A percentile compares a stretch with the other conserved stretches of the same genome.
These are phyloP conservation scores for Daphne laureola DNA, from an alignment of 441 rosid genomes.

Conservation along the genomic window DNA sequence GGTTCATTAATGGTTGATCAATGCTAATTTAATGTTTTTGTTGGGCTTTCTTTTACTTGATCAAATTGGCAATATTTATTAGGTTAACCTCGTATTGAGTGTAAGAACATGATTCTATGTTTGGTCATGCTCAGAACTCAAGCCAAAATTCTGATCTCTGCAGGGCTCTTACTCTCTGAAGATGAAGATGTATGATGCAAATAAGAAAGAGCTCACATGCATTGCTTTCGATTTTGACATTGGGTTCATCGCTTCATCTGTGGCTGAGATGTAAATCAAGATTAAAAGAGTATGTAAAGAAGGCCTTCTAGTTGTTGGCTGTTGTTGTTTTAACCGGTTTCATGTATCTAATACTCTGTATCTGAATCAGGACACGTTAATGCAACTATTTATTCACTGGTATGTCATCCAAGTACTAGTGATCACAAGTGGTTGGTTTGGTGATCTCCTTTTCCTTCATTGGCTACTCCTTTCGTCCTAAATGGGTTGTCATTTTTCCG, in stretches of 20 bases:
- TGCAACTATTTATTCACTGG: no score
- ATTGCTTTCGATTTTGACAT: conserved; percentile 58
- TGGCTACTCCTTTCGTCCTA: no score
- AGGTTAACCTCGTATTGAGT: neutral
- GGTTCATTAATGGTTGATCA: neutral
- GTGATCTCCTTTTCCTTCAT: no score
- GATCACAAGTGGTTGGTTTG: no score
- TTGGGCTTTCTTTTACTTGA: neutral
- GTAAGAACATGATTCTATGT: neutral
- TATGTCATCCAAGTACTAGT: no score
- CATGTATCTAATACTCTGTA: no score
- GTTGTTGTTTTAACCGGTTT: no score
- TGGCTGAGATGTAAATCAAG: conserved; percentile 40
- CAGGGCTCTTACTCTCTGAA: conserved; percentile 79
- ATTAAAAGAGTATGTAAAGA: no score
- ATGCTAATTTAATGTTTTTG: neutral
- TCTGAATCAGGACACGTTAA: no score
- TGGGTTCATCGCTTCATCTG: conserved; percentile 44
- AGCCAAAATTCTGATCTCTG: conserved; percentile 11
- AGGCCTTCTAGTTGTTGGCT: no score
- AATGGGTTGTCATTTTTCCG: no score
- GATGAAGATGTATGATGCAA: conserved; percentile 69
- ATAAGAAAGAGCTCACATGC: conserved; percentile 56
- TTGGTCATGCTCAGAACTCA: neutral
- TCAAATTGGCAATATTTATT: neutral